Percentiles rank a stretch among this genome's conserved stretches.
These are phyloP conservation scores for Pseudopithomyces chartarum DNA, from an alignment of 2,329 filamentous ascomycete species.

Conservation along the genomic window DNA sequence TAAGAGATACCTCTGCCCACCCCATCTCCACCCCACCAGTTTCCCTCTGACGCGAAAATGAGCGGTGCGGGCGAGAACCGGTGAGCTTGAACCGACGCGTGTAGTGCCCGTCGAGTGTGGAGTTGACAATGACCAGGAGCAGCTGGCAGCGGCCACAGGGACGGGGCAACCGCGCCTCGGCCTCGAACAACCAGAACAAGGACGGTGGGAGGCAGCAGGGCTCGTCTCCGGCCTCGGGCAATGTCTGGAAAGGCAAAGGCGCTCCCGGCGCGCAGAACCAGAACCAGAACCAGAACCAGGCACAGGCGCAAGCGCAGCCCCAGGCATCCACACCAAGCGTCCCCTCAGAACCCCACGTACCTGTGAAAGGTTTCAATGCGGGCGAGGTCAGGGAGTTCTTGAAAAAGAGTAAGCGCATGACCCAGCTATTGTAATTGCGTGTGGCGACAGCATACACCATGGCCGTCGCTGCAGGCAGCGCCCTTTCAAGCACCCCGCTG, in stretches of 20 bases:
- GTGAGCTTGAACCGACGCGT: constrained; percentile 23
- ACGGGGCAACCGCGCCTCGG: constrained; percentile 38
- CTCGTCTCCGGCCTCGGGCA: constrained; percentile 36
- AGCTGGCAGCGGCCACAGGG: constrained; percentile 43
- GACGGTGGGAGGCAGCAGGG: constrained; percentile 41
- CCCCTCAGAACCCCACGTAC: constrained; percentile 36
- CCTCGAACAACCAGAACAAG: constrained; percentile 40
- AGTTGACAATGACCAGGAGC: constrained; percentile 21
- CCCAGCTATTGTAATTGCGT: not conserved
- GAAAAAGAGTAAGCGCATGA: constrained; percentile 42
- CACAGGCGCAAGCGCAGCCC: constrained; percentile 12
- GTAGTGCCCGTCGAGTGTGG: not conserved
- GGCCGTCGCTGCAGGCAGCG: not conserved
- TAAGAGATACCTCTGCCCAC: constrained; percentile 35
- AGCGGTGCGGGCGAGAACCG: constrained; percentile 46
- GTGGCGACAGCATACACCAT: not conserved
- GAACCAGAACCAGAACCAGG: no score
- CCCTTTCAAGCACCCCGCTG: constrained; percentile 18
- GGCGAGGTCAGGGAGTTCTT: constrained; percentile 50
- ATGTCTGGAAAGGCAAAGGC: constrained; percentile 45
- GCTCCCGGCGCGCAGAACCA: constrained; percentile 18
- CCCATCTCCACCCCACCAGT: constrained; percentile 31
- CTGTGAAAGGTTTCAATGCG: constrained; percentile 51
- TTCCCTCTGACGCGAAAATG: constrained; percentile 34
- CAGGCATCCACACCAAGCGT: constrained; percentile 20